Percentiles rank a stretch among this genome's conserved stretches.
Conservation (phyloP, 23 red algal species). For the Gracilaria gracilis region DNA sequence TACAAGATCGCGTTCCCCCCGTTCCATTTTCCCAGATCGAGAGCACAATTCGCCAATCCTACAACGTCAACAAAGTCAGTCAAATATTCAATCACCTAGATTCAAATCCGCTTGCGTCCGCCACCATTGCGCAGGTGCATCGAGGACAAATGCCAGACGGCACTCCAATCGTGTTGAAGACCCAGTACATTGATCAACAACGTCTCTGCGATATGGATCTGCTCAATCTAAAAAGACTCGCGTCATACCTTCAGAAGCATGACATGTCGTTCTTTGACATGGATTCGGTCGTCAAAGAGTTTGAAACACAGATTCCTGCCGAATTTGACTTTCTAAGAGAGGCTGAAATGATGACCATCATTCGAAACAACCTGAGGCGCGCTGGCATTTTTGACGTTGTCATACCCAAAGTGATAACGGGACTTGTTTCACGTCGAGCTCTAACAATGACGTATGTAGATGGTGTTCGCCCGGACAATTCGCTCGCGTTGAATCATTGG, state of each 20-base stretch:
- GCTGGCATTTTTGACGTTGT: conserved; percentile 80
- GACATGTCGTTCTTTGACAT: conserved; percentile 95
- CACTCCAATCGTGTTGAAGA: conserved; percentile 82
- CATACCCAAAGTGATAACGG: conserved; percentile 69
- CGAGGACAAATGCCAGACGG: conserved; percentile 78
- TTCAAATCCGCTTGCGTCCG: conserved; percentile 73
- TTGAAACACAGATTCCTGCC: conserved; percentile 87
- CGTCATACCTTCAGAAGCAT: conserved; percentile 81
- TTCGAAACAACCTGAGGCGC: conserved; percentile 68
- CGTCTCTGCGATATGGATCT: conserved; percentile 84
- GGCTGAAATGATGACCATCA: conserved; percentile 88
- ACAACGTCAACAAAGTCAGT: conserved; percentile 67
- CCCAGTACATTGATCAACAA: conserved; percentile 92
- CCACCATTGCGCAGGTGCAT: conserved; percentile 97
- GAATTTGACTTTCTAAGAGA: conserved; percentile 98
- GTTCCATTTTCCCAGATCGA: conserved; percentile 79
- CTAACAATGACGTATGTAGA: conserved; percentile 93
- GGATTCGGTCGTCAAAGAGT: conserved; percentile 86
- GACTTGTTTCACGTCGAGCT: conserved; percentile 80
- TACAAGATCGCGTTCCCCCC: conserved; percentile 82
- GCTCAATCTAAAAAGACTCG: conserved; percentile 85
- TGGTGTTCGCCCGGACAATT: conserved; percentile 66
- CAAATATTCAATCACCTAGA: conserved; percentile 82
- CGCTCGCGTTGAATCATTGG: conserved; percentile 59
- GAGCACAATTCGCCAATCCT: conserved; percentile 59